Evolutionary conservation across 805 yeast genomes (phyloP).

Genomic region (Candida orba): DNA sequence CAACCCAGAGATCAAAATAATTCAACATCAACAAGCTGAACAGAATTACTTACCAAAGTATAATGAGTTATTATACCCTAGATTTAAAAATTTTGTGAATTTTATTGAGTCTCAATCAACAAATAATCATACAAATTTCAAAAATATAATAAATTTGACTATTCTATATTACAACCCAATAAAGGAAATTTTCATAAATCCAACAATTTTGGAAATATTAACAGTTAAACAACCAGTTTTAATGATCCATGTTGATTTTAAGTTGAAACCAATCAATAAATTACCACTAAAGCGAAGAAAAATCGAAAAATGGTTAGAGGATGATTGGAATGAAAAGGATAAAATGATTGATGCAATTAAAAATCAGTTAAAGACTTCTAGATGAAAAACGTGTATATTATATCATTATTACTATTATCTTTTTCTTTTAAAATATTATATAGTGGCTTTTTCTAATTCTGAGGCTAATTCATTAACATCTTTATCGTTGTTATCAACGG

Average conservation of each 20-base stretch:
- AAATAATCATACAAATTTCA: conserved; percentile 9
- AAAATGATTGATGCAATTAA: conserved; percentile 34
- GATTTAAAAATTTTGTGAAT: conserved; percentile 55
- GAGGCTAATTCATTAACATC: conserved; percentile 52
- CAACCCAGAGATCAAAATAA: conserved; percentile 37
- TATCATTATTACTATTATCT: neutral
- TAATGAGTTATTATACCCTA: conserved; percentile 64
- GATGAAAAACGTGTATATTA: neutral
- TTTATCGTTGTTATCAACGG: conserved; percentile 35
- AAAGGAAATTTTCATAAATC: conserved; percentile 25
- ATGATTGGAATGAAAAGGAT: conserved; percentile 68
- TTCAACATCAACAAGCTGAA: conserved; percentile 48
- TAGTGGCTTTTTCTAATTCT: conserved; percentile 49
- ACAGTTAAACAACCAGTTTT: conserved; percentile 26
- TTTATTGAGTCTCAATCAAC: conserved; percentile 25
- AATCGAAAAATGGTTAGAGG: conserved; percentile 72
- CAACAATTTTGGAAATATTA: conserved; percentile 31
- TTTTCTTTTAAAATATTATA: no score
- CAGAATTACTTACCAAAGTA: conserved; percentile 55
- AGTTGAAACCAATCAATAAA: conserved; percentile 31
- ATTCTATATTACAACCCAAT: conserved; percentile 31
- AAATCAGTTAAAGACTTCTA: conserved; percentile 22
- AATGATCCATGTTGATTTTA: conserved; percentile 21
- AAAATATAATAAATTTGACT: conserved; percentile 27
- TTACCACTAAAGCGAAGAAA: conserved; percentile 47